phyloP scores from a whole-genome alignment of 2,329 filamentous ascomycete species.

The Nemania serpens region DNA sequence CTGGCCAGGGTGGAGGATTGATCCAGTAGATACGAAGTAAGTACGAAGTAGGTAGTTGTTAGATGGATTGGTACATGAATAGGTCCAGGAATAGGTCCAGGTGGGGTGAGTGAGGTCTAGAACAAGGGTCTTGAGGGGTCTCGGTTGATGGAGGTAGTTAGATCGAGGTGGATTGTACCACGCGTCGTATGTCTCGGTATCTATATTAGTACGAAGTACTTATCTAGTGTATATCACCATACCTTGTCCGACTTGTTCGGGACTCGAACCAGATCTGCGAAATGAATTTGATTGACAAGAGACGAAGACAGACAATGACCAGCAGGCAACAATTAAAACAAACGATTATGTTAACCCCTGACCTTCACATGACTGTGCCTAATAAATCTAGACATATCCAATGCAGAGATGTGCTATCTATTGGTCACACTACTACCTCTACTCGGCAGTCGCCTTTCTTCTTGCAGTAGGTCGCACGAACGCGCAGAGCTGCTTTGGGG shows the following conservation, averaged over 20 bases:
- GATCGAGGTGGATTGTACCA: no score
- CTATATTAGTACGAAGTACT: no score
- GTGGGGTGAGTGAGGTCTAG: slow-evolving; percentile 16
- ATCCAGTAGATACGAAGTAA: background rate
- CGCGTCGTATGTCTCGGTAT: no score
- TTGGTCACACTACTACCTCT: background rate
- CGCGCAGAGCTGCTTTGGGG: background rate
- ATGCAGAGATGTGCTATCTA: background rate
- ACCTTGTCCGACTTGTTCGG: background rate
- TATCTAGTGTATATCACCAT: no score
- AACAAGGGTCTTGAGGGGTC: slow-evolving; percentile 11
- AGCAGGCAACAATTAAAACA: background rate
- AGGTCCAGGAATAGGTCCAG: slow-evolving; percentile 14
- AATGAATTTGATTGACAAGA: background rate
- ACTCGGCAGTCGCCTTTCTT: slow-evolving; percentile 8
- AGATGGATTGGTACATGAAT: no score
- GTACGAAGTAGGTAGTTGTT: no score
- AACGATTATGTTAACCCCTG: background rate
- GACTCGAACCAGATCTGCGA: slow-evolving; percentile 19
- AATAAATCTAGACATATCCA: background rate
- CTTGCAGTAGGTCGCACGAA: slow-evolving; percentile 22
- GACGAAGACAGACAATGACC: background rate
- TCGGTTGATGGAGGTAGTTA: background rate
- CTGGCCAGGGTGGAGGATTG: slow-evolving; percentile 1
- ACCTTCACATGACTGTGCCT: background rate